Evolutionary conservation across 805 yeast species (phyloP).

Genomic region (Suhomyces vadensis): DNA sequence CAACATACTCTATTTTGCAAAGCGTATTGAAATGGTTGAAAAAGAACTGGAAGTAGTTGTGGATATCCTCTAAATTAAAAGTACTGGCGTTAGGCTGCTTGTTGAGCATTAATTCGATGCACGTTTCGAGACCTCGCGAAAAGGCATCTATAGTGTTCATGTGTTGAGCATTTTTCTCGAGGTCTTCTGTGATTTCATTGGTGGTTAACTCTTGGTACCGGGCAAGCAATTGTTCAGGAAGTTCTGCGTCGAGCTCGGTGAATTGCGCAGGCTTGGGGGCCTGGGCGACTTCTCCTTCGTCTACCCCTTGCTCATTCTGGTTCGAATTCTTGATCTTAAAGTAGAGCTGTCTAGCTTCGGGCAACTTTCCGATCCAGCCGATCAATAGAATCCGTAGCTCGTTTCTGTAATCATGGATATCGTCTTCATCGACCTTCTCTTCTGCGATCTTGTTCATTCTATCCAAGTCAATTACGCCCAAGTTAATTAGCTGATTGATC

Average conservation of each 20-base stretch:
- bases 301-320: slow-evolving; percentile 10
- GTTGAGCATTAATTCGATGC: neutral
- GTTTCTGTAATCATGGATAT: slow-evolving; percentile 51
- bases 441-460: slow-evolving; percentile 17
- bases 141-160: slow-evolving; percentile 13
- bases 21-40: slow-evolving; percentile 31
- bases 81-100: slow-evolving; percentile 4
- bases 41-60: slow-evolving; percentile 26
- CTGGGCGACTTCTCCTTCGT: slow-evolving; percentile 8
- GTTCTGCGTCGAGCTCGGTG: neutral
- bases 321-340: slow-evolving; percentile 33
- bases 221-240: neutral
- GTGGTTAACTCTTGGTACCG: slow-evolving; percentile 1
- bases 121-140: slow-evolving; percentile 15
- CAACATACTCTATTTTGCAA: slow-evolving; percentile 31
- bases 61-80: slow-evolving; percentile 11
- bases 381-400: slow-evolving; percentile 62
- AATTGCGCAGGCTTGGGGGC: too few species aligned
- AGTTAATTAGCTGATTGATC: slow-evolving; percentile 52
- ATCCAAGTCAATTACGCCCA: slow-evolving; percentile 45
- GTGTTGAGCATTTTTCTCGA: slow-evolving; percentile 15
- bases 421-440: slow-evolving; percentile 19
- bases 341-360: slow-evolving; percentile 63
- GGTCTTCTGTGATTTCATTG: slow-evolving; percentile 20
- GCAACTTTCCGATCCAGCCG: slow-evolving; percentile 62